Percentiles rank a stretch among this genome's conserved stretches.
phyloP scores from a whole-genome alignment of 805 yeast genomes.

The Wickerhamiella domercqiae region DNA sequence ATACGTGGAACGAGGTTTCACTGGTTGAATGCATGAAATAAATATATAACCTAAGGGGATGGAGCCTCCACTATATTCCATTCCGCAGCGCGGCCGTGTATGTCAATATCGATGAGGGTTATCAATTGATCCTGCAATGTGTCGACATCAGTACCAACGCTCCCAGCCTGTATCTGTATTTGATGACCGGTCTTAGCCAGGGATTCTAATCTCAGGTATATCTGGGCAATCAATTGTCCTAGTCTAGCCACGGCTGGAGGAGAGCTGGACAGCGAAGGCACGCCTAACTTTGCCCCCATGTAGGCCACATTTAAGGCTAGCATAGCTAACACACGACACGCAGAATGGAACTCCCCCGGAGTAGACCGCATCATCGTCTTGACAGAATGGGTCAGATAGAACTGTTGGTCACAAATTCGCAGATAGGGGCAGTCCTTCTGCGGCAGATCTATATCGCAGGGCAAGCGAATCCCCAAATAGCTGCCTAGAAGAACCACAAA shows the following conservation, averaged over 20 bases:
- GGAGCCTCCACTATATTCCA: slow-evolving; percentile 24
- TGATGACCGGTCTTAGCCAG: slow-evolving; percentile 13
- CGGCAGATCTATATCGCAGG: slow-evolving; percentile 21
- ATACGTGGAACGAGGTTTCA: slow-evolving; percentile 6
- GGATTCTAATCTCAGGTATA: slow-evolving; percentile 17
- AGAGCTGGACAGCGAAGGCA: slow-evolving; percentile 6
- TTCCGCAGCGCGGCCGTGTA: slow-evolving; percentile 23
- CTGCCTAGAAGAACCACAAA: slow-evolving; percentile 20
- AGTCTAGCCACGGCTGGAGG: slow-evolving; percentile 15
- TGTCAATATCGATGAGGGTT: slow-evolving; percentile 18
- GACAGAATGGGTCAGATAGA: slow-evolving; percentile 15
- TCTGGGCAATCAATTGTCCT: slow-evolving; percentile 20
- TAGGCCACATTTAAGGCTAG: slow-evolving; percentile 20
- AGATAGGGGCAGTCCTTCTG: slow-evolving; percentile 15
- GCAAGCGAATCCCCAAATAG: slow-evolving; percentile 22
- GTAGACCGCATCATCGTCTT: slow-evolving; percentile 18
- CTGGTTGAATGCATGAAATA: not conserved
- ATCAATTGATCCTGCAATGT: slow-evolving; percentile 17
- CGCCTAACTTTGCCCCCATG: slow-evolving; percentile 19
- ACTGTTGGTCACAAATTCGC: slow-evolving; percentile 12
- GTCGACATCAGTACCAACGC: slow-evolving; percentile 14
- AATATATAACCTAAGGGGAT: not conserved
- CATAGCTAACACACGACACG: slow-evolving; percentile 23
- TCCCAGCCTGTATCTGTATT: slow-evolving; percentile 14
- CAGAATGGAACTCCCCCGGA: slow-evolving; percentile 20